Conservation (phyloP, 345 rosid genomes). For the Eucalyptus sp. region DNA sequence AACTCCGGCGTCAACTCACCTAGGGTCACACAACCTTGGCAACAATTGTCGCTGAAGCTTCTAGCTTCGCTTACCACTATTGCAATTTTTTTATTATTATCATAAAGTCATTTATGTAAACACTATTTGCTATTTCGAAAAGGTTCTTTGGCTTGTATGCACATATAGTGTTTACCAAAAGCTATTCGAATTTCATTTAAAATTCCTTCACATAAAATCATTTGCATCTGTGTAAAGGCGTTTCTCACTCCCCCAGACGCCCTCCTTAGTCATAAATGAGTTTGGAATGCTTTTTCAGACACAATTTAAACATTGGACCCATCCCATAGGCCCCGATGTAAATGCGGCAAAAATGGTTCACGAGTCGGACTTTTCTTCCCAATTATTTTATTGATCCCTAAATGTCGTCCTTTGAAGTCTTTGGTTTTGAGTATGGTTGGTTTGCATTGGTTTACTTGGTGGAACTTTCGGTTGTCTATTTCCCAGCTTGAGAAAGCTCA, state of each 20-base stretch:
- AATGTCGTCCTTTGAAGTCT: neutral
- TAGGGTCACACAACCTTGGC: neutral
- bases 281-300: neutral
- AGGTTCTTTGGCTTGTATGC: neutral
- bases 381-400: neutral
- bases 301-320: neutral
- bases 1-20: rapidly evolving
- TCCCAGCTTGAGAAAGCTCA: slow-evolving; percentile 60
- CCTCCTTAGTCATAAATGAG: neutral
- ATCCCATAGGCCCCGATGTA: too few species aligned
- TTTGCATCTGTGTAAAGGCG: neutral
- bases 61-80: neutral
- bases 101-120: neutral
- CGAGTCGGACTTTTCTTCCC: neutral
- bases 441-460: neutral
- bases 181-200: neutral
- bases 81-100: neutral
- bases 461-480: neutral
- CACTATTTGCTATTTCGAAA: neutral
- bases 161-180: neutral
- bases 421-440: neutral
- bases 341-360: neutral
- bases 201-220: neutral
- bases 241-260: neutral
- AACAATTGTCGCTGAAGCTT: neutral